Evolutionary conservation across 2,329 filamentous ascomycete species (phyloP), one percentile per base, ranked within the genome.

Genomic region (Xylaria polymorpha): DNA sequence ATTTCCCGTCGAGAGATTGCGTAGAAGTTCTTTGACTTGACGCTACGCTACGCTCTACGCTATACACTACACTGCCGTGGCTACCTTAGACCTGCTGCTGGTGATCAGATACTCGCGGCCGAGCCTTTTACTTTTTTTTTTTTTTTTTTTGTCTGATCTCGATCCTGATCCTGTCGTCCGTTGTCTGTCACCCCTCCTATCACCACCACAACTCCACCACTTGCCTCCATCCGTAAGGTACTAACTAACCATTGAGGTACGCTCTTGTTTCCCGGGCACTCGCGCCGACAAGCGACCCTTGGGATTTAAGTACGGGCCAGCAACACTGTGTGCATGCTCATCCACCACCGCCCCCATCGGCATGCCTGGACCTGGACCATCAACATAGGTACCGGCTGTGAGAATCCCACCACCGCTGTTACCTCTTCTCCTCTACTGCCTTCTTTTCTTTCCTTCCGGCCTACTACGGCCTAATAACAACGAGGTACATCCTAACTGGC

Each of bases 311-410:
- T 20, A 56, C 46, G 39, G 32, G 37, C 59, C 66, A 29, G 25
- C 64, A 53, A 65, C 67, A 69, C 69, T 69, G 66, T 71, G 70
- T 68, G 66, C 69, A 66, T 61, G 55, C 67, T 71, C 64, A 29
- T 61, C 70, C 62, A 63, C 61, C 46, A 43, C 66, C 43, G 67
- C 50, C 69, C 56, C 56, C 67, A 66, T 69, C 59, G 64, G 69
- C 69, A 64, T 71, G 66, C 60, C 64, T 71, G 63, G 58, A 43
- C 65, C 64, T 71, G 63, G 58, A 43, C 65, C 61, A n/a, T 67
- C 67, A 41, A 66, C 63, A 64, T 67, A 67, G 58, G 57, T 64
- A 63, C 61, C 41, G 59, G 32, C 61, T 64, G 57, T 61, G 50
- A 64, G 39, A 65, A 67, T 70, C 50, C 69, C 69, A 69, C 66